Percentiles rank a stretch among this genome's conserved stretches.
Evolutionary conservation across 2,329 filamentous ascomycete genomes (phyloP).

Genomic region (Metarhizium humberi): DNA sequence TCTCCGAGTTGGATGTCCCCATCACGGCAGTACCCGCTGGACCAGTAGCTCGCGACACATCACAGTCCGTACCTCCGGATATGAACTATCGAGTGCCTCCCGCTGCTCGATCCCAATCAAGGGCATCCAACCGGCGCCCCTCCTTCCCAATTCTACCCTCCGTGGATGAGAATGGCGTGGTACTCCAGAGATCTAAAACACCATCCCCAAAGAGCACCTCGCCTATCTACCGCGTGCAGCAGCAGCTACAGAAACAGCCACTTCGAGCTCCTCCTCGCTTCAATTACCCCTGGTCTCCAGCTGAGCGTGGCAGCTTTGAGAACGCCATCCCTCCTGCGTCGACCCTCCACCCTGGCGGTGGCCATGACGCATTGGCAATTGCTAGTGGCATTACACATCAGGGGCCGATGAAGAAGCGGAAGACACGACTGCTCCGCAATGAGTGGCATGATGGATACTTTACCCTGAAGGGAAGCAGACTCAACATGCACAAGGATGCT

Average conservation of each 20-base stretch:
- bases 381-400: slow-evolving; percentile 56
- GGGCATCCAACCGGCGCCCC: slow-evolving; percentile 52
- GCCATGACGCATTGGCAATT: slow-evolving; percentile 22
- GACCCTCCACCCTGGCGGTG: slow-evolving; percentile 12
- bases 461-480: slow-evolving; percentile 65
- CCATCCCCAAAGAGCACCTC: slow-evolving; percentile 24
- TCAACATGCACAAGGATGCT: slow-evolving; percentile 66
- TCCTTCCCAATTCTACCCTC: slow-evolving; percentile 60
- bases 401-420: slow-evolving; percentile 91
- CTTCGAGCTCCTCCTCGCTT: slow-evolving; percentile 44
- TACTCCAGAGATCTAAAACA: slow-evolving; percentile 24
- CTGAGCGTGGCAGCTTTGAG: slow-evolving; percentile 36
- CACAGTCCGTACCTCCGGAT: slow-evolving; percentile 87
- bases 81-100: slow-evolving; percentile 64
- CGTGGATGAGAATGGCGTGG: slow-evolving; percentile 54
- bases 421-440: slow-evolving; percentile 78
- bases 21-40: slow-evolving; percentile 63
- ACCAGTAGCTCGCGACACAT: slow-evolving; percentile 67
- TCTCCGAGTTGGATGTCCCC: slow-evolving; percentile 85
- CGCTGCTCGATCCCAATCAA: slow-evolving; percentile 39
- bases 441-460: slow-evolving; percentile 94
- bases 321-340: slow-evolving; percentile 30
- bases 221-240: slow-evolving; percentile 22
- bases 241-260: slow-evolving; percentile 17
- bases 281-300: slow-evolving; percentile 47